A percentile compares a stretch with the other conserved stretches of the same genome.
Conservation (phyloP, 2,329 filamentous ascomycete genomes). For the Trichoderma semiorbis region DNA sequence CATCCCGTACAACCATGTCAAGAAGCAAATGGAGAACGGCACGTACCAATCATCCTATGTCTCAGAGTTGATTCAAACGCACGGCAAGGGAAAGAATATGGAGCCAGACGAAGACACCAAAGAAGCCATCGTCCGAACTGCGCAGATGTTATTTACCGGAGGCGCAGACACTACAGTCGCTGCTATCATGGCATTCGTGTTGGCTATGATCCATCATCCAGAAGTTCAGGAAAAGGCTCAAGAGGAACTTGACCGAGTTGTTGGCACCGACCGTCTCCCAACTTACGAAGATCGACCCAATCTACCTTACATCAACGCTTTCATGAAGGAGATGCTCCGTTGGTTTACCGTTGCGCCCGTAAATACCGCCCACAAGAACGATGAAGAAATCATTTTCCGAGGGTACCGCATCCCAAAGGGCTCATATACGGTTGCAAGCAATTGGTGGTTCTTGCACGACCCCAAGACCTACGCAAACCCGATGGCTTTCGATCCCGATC, state of each 20-base stretch:
- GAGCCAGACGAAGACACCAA: not conserved
- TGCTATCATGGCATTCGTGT: not conserved
- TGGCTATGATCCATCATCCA: not conserved
- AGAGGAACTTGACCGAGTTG: not conserved
- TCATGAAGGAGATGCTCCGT: slow-evolving; percentile 25
- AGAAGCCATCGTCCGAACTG: not conserved
- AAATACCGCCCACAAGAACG: not conserved
- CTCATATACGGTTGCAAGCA: not conserved
- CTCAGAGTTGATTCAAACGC: not conserved
- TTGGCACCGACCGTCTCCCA: not conserved
- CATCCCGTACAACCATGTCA: not conserved
- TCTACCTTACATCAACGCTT: slow-evolving; percentile 23
- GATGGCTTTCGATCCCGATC: not conserved
- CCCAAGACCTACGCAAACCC: not conserved
- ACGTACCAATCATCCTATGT: not conserved
- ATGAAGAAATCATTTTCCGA: not conserved
- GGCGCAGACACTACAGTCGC: not conserved
- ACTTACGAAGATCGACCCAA: not conserved
- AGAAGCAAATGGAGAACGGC: not conserved
- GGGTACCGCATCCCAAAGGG: slow-evolving; percentile 4
- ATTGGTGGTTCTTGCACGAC: not conserved
- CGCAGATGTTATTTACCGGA: not conserved
- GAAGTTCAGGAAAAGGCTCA: not conserved
- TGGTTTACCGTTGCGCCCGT: slow-evolving; percentile 18
- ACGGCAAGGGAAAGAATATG: not conserved